Conservation (phyloP, 176 grass and related monocot genomes). For the Bolboschoenus planiculmis region DNA sequence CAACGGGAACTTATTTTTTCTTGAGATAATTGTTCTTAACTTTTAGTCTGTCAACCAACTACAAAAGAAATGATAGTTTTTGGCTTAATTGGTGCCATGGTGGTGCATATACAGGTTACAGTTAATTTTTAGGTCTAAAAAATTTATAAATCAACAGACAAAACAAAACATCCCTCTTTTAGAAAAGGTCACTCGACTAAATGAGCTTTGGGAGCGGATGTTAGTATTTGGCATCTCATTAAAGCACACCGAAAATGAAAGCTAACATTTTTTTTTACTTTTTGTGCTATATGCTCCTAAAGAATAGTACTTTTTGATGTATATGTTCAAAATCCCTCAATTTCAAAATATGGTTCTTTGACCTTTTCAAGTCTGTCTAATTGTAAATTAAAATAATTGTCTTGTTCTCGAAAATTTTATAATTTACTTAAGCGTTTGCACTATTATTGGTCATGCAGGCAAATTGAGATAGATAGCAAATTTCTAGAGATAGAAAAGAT, state of each 20-base stretch:
- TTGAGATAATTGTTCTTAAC: no score
- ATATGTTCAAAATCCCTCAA: no score
- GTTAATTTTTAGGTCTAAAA: neutral
- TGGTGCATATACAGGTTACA: no score
- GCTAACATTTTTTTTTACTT: no score
- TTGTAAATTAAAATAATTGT: neutral
- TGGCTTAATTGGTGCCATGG: no score
- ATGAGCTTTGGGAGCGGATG: neutral
- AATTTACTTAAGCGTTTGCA: neutral
- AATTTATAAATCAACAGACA: neutral
- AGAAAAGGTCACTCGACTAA: neutral
- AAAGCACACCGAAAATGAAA: no score
- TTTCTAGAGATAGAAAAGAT: constrained; percentile 75
- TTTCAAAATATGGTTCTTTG: neutral
- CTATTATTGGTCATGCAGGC: constrained; percentile 35
- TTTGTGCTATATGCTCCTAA: no score
- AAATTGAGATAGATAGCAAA: constrained; percentile 80
- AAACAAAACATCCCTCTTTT: neutral
- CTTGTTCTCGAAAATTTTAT: neutral
- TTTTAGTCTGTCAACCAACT: no score
- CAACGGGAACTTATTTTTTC: no score
- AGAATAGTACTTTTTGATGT: no score
- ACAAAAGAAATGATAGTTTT: no score
- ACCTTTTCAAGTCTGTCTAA: neutral
- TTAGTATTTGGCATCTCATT: neutral